A percentile compares a stretch with the other conserved stretches of the same genome.
These are phyloP conservation scores for Fistulinella prunicolor DNA, from an alignment of 768 basidiomycete species.

Conservation along the genomic window DNA sequence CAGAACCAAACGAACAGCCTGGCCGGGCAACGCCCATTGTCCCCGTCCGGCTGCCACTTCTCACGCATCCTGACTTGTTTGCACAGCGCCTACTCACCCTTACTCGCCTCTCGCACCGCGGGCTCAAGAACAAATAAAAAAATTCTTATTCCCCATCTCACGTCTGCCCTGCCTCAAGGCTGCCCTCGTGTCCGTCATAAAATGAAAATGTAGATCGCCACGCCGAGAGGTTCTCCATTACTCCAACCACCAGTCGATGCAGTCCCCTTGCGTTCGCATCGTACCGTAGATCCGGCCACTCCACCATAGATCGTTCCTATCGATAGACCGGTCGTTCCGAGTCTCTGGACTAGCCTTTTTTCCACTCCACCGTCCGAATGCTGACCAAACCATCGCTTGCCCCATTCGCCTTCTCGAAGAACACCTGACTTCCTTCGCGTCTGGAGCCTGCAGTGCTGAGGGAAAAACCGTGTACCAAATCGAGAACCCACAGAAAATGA, in stretches of 20 bases:
- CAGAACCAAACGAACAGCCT: constrained; percentile 20
- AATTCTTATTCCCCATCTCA: too few relatives aligned
- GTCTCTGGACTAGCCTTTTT: too few relatives aligned
- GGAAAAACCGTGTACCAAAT: neutral
- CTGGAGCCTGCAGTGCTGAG: too few relatives aligned
- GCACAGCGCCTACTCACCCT: constrained; percentile 6
- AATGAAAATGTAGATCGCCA: constrained; percentile 11
- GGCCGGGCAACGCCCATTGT: constrained; percentile 10
- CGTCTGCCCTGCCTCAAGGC: constrained; percentile 29
- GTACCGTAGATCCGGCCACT: constrained; percentile 7
- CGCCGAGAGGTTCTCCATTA: neutral
- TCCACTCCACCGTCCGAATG: too few relatives aligned
- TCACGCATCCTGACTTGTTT: constrained; percentile 14
- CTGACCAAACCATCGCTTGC: too few relatives aligned
- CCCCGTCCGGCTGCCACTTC: constrained; percentile 10
- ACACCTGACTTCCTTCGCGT: too few relatives aligned
- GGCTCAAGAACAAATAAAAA: too few relatives aligned
- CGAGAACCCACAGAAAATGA: constrained; percentile 4
- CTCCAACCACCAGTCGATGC: neutral
- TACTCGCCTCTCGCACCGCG: too few relatives aligned
- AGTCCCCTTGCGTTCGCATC: too few relatives aligned
- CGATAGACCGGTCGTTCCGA: too few relatives aligned
- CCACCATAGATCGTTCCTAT: constrained; percentile 19
- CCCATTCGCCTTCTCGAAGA: too few relatives aligned
- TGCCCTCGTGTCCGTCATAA: constrained; percentile 10